Conservation (phyloP, 1,284 basidiomycete species). For the Sporisorium exsertum region DNA sequence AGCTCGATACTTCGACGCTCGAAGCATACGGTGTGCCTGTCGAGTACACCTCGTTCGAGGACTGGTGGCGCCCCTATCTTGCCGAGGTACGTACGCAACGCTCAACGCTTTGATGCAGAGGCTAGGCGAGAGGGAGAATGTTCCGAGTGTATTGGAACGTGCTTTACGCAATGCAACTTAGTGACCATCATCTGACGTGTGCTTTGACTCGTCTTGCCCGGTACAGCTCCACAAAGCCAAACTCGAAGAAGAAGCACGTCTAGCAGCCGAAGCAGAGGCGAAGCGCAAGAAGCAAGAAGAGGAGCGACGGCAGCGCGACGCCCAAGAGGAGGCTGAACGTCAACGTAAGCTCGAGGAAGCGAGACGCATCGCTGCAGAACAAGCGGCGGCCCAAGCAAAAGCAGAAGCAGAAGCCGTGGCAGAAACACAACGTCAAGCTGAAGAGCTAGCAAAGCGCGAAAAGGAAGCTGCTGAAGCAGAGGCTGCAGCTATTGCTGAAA, state of each 20-base stretch:
- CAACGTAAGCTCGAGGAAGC: slow-evolving; percentile 28
- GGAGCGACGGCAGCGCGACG: slow-evolving; percentile 39
- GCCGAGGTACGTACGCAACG: slow-evolving; percentile 39
- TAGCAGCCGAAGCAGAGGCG: slow-evolving; percentile 38
- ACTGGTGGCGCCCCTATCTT: slow-evolving; percentile 63
- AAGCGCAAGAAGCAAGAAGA: slow-evolving; percentile 32
- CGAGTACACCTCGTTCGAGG: slow-evolving; percentile 58
- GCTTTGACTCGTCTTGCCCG: neutral
- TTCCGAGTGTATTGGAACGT: neutral
- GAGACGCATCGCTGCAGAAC: slow-evolving; percentile 31
- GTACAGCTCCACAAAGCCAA: slow-evolving; percentile 27
- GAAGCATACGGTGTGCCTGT: slow-evolving; percentile 56
- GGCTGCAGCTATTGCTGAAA: neutral
- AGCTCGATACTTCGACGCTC: slow-evolving; percentile 57
- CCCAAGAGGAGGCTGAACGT: slow-evolving; percentile 34
- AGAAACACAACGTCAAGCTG: slow-evolving; percentile 18
- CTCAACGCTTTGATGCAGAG: slow-evolving; percentile 3
- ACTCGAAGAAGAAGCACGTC: slow-evolving; percentile 35
- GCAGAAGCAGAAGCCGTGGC: slow-evolving; percentile 18
- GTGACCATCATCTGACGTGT: slow-evolving; percentile 16
- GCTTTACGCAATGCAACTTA: neutral
- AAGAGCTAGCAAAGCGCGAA: slow-evolving; percentile 23
- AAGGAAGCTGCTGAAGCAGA: slow-evolving; percentile 12
- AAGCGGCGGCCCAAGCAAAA: slow-evolving; percentile 22
- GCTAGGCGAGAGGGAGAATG: neutral